These are phyloP conservation scores for Plantago ovata DNA, from an alignment of 257 asterid genomes.

Conservation along the genomic window DNA sequence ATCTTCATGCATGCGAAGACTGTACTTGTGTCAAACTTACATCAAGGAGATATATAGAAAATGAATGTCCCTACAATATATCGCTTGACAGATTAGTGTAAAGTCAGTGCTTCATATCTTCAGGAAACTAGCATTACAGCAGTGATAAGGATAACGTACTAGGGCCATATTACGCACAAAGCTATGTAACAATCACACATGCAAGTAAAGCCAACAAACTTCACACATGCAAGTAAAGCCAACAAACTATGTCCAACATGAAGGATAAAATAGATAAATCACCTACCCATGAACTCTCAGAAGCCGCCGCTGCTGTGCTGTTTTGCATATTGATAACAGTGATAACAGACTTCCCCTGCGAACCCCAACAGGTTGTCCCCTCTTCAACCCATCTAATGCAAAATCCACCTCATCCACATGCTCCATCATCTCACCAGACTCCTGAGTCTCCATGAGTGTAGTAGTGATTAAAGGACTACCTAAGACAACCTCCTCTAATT, in stretches of 20 bases:
- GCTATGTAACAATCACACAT: background rate
- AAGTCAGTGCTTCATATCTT: background rate
- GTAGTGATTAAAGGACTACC: constrained; percentile 37
- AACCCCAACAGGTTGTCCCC: constrained; percentile 64
- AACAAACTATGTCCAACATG: constrained; percentile 1
- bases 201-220: background rate
- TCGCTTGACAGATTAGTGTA: background rate
- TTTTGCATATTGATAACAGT: constrained; percentile 52
- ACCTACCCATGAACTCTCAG: constrained; percentile 71
- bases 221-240: constrained; percentile 1
- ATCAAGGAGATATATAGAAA: constrained; percentile 9
- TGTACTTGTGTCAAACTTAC: too few species aligned
- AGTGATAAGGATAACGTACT: constrained; percentile 7
- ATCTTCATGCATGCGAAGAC: too few species aligned
- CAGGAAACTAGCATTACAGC: constrained; percentile 5
- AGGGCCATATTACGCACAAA: constrained; percentile 3
- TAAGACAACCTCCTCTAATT: constrained; percentile 34
- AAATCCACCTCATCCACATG: constrained; percentile 86
- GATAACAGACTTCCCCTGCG: constrained; percentile 69
- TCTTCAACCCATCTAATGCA: constrained; percentile 84
- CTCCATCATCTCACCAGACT: constrained; percentile 88
- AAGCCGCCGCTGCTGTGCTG: constrained; percentile 55
- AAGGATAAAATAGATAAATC: constrained; percentile 21
- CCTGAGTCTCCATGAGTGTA: constrained; percentile 89
- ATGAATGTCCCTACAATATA: background rate